These are phyloP conservation scores for Phycomyces blakesleeanus DNA, from an alignment of 192 early-diverging fungal species.

Conservation along the genomic window DNA sequence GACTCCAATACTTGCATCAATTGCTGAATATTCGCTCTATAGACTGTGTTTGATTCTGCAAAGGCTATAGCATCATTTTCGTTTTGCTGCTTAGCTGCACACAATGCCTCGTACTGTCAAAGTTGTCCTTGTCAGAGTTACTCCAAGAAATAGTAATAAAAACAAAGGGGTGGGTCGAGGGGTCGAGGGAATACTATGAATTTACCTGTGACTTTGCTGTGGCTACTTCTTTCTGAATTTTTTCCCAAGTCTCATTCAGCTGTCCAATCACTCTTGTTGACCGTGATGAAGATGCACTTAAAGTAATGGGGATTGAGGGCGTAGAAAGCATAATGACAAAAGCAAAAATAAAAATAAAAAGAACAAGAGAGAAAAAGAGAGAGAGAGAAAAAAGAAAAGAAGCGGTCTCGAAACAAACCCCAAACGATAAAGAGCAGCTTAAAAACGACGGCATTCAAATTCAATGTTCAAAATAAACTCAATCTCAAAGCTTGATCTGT, in stretches of 20 bases:
- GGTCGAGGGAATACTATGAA: no score
- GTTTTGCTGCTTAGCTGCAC: constrained; percentile 10
- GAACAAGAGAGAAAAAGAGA: not conserved
- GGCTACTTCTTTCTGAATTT: constrained; percentile 10
- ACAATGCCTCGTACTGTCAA: not conserved
- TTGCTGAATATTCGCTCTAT: constrained; percentile 23
- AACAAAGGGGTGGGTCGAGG: no score
- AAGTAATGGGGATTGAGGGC: not conserved
- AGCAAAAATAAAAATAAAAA: not conserved
- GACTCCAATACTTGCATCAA: constrained; percentile 31
- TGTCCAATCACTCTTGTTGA: constrained; percentile 15
- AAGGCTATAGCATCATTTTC: constrained; percentile 12
- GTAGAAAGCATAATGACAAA: not conserved
- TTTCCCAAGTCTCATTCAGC: constrained; percentile 15
- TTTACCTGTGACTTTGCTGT: constrained; percentile 12
- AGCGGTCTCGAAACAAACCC: not conserved
- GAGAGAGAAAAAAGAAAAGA: not conserved
- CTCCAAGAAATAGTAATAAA: not conserved
- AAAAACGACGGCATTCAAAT: no score
- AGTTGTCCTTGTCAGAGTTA: not conserved
- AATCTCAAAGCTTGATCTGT: no score
- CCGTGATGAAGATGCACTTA: constrained; percentile 4
- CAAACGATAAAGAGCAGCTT: no score
- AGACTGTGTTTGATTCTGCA: constrained; percentile 21
- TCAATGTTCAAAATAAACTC: no score